Conservation (phyloP, 2,329 filamentous ascomycete species). For the Penicillium brevicompactum region DNA sequence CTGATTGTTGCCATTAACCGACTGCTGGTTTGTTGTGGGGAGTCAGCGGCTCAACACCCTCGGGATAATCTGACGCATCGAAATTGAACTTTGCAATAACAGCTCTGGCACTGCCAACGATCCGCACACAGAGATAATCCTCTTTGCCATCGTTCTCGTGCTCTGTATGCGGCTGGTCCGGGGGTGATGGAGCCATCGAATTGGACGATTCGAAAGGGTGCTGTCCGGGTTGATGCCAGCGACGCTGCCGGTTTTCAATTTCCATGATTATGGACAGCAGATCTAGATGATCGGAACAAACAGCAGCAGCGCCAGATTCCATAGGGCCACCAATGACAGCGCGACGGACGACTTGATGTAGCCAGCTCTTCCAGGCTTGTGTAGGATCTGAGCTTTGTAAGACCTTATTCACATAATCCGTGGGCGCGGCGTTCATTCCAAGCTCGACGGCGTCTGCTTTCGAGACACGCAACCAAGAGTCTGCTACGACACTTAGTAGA, state of each 20-base stretch:
- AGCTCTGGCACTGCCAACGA: slow-evolving; percentile 36
- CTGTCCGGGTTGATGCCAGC: slow-evolving; percentile 39
- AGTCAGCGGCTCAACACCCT: slow-evolving; percentile 17
- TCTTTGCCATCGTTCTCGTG: slow-evolving; percentile 21
- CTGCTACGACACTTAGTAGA: slow-evolving; percentile 47
- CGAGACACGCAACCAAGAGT: slow-evolving; percentile 46
- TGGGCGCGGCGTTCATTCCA: slow-evolving; percentile 36
- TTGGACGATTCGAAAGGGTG: slow-evolving; percentile 21
- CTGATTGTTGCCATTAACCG: neutral
- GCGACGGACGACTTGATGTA: slow-evolving; percentile 39
- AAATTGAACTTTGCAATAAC: slow-evolving; percentile 40
- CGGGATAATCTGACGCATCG: slow-evolving; percentile 37
- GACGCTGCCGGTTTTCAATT: slow-evolving; percentile 45
- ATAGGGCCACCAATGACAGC: slow-evolving; percentile 37
- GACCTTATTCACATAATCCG: slow-evolving; percentile 31
- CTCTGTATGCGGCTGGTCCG: neutral
- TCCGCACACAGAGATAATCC: slow-evolving; percentile 36
- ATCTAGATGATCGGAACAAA: slow-evolving; percentile 36
- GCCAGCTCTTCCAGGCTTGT: slow-evolving; percentile 41
- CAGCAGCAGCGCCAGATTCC: slow-evolving; percentile 23
- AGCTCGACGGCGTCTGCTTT: slow-evolving; percentile 39
- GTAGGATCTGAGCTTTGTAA: slow-evolving; percentile 31
- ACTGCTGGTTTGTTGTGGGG: neutral
- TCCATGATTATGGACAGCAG: slow-evolving; percentile 43
- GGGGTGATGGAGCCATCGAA: slow-evolving; percentile 4